These are phyloP conservation scores for Dianthus caryophyllus DNA, from an alignment of 148 eudicot species.

Conservation along the genomic window DNA sequence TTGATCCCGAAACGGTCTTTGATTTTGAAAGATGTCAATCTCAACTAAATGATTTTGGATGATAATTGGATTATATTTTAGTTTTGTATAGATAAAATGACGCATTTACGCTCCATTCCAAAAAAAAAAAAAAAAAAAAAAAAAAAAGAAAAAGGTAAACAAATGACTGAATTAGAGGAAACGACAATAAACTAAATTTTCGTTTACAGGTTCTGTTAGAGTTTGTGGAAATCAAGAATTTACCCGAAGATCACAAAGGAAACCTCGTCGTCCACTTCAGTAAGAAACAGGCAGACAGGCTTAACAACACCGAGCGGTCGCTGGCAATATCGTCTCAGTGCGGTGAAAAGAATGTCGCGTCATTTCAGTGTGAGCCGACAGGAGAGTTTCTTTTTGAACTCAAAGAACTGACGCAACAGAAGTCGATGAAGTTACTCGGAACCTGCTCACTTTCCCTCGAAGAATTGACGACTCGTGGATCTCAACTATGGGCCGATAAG, in stretches of 20 bases:
- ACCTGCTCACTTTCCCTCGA: conserved; percentile 4
- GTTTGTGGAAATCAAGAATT: conserved; percentile 63
- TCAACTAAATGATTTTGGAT: no score
- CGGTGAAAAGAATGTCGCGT: conserved; percentile 71
- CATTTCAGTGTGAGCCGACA: conserved; percentile 67
- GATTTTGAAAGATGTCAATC: no score
- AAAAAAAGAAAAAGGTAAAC: no score
- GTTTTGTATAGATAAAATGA: no score
- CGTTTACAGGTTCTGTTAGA: conserved; percentile 64
- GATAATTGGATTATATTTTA: no score
- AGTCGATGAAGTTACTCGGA: conserved; percentile 30
- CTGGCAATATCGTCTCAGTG: conserved; percentile 57
- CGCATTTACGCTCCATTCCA: no score
- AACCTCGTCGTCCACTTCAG: conserved; percentile 54
- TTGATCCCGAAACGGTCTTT: no score
- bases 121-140: no score
- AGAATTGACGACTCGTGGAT: neutral
- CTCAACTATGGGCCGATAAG: neutral
- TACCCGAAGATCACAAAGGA: conserved; percentile 59
- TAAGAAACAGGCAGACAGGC: conserved; percentile 68
- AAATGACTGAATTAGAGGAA: no score
- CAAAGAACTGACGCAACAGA: conserved; percentile 24
- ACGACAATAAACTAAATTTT: no score
- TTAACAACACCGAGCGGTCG: conserved; percentile 53
- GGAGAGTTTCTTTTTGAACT: conserved; percentile 69